Conservation (phyloP, 805 yeast genomes). For the Clavispora vitiphila region DNA sequence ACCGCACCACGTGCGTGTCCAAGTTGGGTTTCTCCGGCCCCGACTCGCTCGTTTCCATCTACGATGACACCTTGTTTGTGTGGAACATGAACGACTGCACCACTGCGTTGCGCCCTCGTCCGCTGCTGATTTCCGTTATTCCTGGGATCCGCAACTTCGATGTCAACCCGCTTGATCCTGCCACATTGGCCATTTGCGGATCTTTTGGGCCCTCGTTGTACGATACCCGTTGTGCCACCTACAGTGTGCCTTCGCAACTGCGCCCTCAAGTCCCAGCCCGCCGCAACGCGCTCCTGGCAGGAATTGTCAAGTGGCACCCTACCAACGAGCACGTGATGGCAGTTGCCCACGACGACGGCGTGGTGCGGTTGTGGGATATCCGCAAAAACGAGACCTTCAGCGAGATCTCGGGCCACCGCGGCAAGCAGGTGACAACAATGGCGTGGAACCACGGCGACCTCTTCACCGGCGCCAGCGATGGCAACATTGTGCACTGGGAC, state of each 20-base stretch:
- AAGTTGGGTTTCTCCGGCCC: constrained; percentile 24
- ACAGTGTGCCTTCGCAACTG: constrained; percentile 33
- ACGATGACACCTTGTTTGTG: constrained; percentile 64
- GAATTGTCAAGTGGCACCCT: constrained; percentile 59
- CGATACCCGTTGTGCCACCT: constrained; percentile 56
- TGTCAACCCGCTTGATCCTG: constrained; percentile 40
- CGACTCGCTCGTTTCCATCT: constrained; percentile 54
- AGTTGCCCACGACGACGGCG: constrained; percentile 53
- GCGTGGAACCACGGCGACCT: constrained; percentile 57
- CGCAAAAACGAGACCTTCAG: constrained; percentile 54
- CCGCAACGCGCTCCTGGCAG: constrained; percentile 24
- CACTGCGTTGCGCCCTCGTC: constrained; percentile 36
- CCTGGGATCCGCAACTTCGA: constrained; percentile 51
- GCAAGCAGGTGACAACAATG: constrained; percentile 44
- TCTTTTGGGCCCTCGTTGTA: constrained; percentile 68
- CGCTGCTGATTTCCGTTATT: constrained; percentile 49
- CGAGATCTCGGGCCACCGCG: constrained; percentile 51
- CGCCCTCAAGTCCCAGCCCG: too few relatives aligned
- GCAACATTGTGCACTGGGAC: constrained; percentile 67
- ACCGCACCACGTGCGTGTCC: constrained; percentile 21
- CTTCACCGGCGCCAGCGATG: constrained; percentile 60
- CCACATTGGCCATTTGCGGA: constrained; percentile 61
- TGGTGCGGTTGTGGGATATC: constrained; percentile 71
- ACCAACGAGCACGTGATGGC: constrained; percentile 57
- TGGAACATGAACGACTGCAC: constrained; percentile 68